Conservation (phyloP, 2,329 filamentous ascomycete genomes). For the Talaromyces sp. region DNA sequence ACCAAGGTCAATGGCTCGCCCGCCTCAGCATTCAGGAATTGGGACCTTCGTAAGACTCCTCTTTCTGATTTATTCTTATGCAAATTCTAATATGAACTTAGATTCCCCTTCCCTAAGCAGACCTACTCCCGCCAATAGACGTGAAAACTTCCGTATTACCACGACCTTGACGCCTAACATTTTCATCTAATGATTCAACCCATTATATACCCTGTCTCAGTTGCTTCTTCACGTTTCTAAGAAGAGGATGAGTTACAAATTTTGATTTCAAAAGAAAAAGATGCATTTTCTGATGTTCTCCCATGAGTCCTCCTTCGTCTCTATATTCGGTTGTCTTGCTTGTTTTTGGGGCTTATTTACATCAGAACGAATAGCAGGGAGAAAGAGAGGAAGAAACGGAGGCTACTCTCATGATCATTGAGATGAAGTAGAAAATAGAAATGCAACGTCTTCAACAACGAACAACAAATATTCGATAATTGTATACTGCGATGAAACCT, state of each 20-base stretch:
- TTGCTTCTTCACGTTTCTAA: slow-evolving; percentile 19
- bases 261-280: not conserved
- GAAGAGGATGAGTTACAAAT: slow-evolving; percentile 12
- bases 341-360: not conserved
- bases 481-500: not conserved
- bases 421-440: slow-evolving; percentile 7
- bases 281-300: not conserved
- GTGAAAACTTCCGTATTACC: not conserved
- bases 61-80: not conserved
- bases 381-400: not conserved
- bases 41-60: slow-evolving; percentile 76
- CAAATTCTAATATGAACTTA: slow-evolving; percentile 32
- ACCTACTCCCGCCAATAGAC: slow-evolving; percentile 56
- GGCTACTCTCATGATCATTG: not conserved
- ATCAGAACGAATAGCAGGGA: not conserved
- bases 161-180: not conserved
- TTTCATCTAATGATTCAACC: slow-evolving; percentile 39
- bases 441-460: slow-evolving; percentile 37
- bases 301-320: not conserved
- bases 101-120: slow-evolving; percentile 80
- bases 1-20: slow-evolving; percentile 96
- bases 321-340: not conserved
- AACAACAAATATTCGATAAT: slow-evolving; percentile 29
- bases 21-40: slow-evolving; percentile 91
- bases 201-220: slow-evolving; percentile 36